These are phyloP conservation scores for Phytophthora chlamydospora DNA, from an alignment of 352 stramenopile species.

Conservation along the genomic window DNA sequence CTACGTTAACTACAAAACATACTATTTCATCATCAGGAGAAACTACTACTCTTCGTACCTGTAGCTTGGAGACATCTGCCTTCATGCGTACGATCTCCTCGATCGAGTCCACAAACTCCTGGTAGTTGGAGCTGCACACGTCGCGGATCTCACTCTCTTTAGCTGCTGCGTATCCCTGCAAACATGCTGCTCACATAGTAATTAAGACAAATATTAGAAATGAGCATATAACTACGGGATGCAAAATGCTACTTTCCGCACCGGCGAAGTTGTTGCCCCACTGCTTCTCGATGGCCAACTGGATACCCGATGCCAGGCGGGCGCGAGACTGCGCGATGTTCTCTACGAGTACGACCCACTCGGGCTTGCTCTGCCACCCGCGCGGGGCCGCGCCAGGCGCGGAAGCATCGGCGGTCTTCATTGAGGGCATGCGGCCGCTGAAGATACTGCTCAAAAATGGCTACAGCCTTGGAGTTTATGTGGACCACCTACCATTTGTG, in stretches of 20 bases:
- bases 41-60: constrained; percentile 33
- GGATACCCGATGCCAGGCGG: constrained; percentile 71
- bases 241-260: constrained; percentile 11
- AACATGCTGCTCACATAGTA: constrained; percentile 41
- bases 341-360: constrained; percentile 79
- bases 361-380: constrained; percentile 71
- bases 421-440: constrained; percentile 13
- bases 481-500: background rate
- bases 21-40: background rate
- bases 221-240: constrained; percentile 6
- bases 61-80: constrained; percentile 65
- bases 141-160: constrained; percentile 80
- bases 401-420: constrained; percentile 11
- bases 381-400: constrained; percentile 11
- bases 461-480: background rate
- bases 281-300: constrained; percentile 81
- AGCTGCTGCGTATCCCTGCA: constrained; percentile 58
- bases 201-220: constrained; percentile 1
- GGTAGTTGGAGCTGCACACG: constrained; percentile 82
- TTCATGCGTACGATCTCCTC: constrained; percentile 88
- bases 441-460: constrained; percentile 18
- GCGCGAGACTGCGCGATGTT: constrained; percentile 84
- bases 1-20: background rate
- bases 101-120: constrained; percentile 84
- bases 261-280: constrained; percentile 80